Conservation (phyloP, 2,329 filamentous ascomycete species). For the Thermothelomyces thermophilus region DNA sequence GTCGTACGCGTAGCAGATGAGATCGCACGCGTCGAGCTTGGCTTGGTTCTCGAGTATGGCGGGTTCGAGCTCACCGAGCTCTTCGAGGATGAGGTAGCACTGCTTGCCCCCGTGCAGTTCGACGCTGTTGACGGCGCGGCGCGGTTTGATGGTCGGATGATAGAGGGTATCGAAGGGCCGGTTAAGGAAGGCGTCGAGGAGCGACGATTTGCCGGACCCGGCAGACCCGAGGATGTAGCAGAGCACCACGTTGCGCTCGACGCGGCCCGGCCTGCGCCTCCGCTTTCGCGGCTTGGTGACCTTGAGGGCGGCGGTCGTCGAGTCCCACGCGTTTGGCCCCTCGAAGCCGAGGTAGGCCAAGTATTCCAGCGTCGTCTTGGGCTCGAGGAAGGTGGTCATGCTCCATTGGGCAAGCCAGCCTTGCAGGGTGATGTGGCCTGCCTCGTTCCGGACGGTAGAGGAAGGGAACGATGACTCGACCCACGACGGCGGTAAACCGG, state of each 20-base stretch:
- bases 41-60: constrained; percentile 87
- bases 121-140: constrained; percentile 90
- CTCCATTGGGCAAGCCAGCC: constrained; percentile 99
- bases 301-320: constrained; percentile 78
- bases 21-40: constrained; percentile 86
- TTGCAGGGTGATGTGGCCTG: constrained; percentile 89
- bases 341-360: constrained; percentile 95
- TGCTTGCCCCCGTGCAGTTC: constrained; percentile 94
- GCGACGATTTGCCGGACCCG: constrained; percentile 81
- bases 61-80: constrained; percentile 90
- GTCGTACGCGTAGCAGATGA: constrained; percentile 94
- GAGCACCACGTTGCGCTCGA: constrained; percentile 89
- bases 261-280: constrained; percentile 70
- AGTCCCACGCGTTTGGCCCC: constrained; percentile 64
- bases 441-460: constrained; percentile 91
- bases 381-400: constrained; percentile 97
- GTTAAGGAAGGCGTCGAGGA: constrained; percentile 87
- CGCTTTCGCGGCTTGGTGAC: constrained; percentile 88
- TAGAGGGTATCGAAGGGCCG: constrained; percentile 79
- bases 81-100: constrained; percentile 91
- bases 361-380: constrained; percentile 91
- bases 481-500: constrained; percentile 83
- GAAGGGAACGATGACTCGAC: constrained; percentile 82
- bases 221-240: constrained; percentile 87
- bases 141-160: constrained; percentile 89